Evolutionary conservation across 1,284 basidiomycete genomes (phyloP).

Genomic region (Vanrija sp.): DNA sequence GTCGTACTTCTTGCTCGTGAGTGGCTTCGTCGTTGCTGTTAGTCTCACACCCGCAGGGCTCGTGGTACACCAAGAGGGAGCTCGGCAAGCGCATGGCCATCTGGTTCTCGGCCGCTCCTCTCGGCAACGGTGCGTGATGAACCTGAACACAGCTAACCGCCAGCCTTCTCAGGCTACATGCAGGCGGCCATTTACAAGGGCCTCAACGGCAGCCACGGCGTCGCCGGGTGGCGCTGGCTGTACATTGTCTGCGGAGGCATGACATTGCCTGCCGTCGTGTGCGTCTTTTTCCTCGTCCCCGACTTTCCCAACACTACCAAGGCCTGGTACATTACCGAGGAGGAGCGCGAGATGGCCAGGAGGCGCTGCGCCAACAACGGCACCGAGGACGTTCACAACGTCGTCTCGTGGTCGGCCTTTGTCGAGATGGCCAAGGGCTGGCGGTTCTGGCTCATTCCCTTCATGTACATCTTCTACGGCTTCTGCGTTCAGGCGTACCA

Average conservation of each 20-base stretch:
- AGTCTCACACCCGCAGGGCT: slow-evolving; percentile 14
- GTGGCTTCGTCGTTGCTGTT: too few species aligned
- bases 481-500: slow-evolving; percentile 14
- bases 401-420: not conserved
- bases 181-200: slow-evolving; percentile 27
- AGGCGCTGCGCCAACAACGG: slow-evolving; percentile 10
- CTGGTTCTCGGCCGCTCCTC: slow-evolving; percentile 16
- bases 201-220: slow-evolving; percentile 31
- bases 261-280: not conserved
- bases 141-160: too few species aligned
- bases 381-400: not conserved
- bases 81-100: slow-evolving; percentile 27
- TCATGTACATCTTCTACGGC: slow-evolving; percentile 16
- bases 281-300: slow-evolving; percentile 21
- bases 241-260: slow-evolving; percentile 30
- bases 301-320: slow-evolving; percentile 7
- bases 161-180: slow-evolving; percentile 29
- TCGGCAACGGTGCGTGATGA: not conserved
- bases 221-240: slow-evolving; percentile 42
- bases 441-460: slow-evolving; percentile 17
- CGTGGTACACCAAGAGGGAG: slow-evolving; percentile 29
- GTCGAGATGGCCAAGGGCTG: slow-evolving; percentile 8
- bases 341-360: slow-evolving; percentile 7
- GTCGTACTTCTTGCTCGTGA: slow-evolving; percentile 11
- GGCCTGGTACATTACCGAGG: slow-evolving; percentile 8